Evolutionary conservation across 192 early-diverging fungal genomes (phyloP), one percentile per base, ranked within the genome.

Genomic region (Backusella tarrabulga): DNA sequence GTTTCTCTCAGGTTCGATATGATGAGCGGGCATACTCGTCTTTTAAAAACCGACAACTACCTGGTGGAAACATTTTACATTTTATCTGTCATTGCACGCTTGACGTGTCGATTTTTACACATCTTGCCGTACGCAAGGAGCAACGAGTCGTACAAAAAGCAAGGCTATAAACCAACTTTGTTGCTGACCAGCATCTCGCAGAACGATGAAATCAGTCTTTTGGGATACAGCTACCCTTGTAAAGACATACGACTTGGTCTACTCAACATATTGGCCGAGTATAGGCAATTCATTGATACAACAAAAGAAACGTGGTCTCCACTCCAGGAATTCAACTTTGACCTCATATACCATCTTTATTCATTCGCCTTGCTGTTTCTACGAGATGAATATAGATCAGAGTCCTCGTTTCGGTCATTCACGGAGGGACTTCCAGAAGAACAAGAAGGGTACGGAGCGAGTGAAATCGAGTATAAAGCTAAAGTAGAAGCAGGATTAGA

Each of bases 11-110:
- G 38, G n/a, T 26, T 73, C 3, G 77, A 78, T 32, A 52, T 67
- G 17, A 52, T 36, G 11, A 67, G 54, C 8, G 56, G 29, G 6
- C 56, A 78, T 17, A 67, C 77, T 6, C 42, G 35, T 26, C 35
- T 52, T 34, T 74, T 78, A 19, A 52, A 73, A 44, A 17, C 38
- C 3, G 67, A 78, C 17, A 68, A 50, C 9, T 41, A 74, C 63
- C 41, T 74, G n/a, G 60, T 63, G 6, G 63, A 74, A 35, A 44
- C 35, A 4, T 78, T 78, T 52, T 78, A 66, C 54, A 71, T 74
- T 12, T 11, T 12, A 38, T 35, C 68, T 3, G 68, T 70, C 6
- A 19, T 38, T 23, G 15, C 68, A 35, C 34, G n/a, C 21, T 12
- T 70, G 21, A 70, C 19, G 26, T 70, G 68, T 15, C 68, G 38